Percentiles rank a stretch among this genome's conserved stretches.
Evolutionary conservation across 2,329 filamentous ascomycete genomes (phyloP).

Genomic region (Blumeria hordei): DNA sequence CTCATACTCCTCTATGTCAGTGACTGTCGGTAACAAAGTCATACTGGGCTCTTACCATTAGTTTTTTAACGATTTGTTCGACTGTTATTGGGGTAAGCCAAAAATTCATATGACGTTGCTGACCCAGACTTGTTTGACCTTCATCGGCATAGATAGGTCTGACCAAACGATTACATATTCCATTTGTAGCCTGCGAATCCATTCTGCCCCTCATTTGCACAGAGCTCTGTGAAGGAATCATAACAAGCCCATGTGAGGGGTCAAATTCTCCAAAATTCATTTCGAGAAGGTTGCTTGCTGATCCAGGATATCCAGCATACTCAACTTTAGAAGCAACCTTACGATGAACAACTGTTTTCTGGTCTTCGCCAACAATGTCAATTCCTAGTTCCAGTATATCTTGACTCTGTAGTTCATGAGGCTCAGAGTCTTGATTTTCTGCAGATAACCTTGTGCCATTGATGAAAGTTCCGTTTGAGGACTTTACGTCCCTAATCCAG

Average conservation of each 20-base stretch:
- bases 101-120: slow-evolving; percentile 55
- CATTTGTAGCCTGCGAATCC: slow-evolving; percentile 39
- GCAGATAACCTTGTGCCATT: slow-evolving; percentile 75
- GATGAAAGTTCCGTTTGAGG: slow-evolving; percentile 95
- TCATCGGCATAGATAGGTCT: slow-evolving; percentile 28
- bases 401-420: slow-evolving; percentile 73
- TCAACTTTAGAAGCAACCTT: slow-evolving; percentile 95
- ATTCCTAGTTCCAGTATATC: slow-evolving; percentile 91
- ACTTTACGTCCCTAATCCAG: slow-evolving; percentile 93
- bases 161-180: slow-evolving; percentile 31
- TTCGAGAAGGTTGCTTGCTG: slow-evolving; percentile 55
- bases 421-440: slow-evolving; percentile 90
- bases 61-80: slow-evolving; percentile 74
- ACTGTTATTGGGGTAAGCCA: slow-evolving; percentile 79
- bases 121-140: slow-evolving; percentile 33
- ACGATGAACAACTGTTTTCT: slow-evolving; percentile 95
- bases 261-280: slow-evolving; percentile 86
- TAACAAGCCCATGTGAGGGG: slow-evolving; percentile 47
- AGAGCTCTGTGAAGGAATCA: slow-evolving; percentile 42
- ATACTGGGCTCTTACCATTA: slow-evolving; percentile 10
- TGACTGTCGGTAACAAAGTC: slow-evolving; percentile 8
- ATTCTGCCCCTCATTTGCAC: slow-evolving; percentile 47
- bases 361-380: slow-evolving; percentile 95
- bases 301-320: slow-evolving; percentile 63
- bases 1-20: slow-evolving; percentile 36